Base-by-base conservation (phyloP, 805 yeast species). In the Candida endomychidarum region DNA sequence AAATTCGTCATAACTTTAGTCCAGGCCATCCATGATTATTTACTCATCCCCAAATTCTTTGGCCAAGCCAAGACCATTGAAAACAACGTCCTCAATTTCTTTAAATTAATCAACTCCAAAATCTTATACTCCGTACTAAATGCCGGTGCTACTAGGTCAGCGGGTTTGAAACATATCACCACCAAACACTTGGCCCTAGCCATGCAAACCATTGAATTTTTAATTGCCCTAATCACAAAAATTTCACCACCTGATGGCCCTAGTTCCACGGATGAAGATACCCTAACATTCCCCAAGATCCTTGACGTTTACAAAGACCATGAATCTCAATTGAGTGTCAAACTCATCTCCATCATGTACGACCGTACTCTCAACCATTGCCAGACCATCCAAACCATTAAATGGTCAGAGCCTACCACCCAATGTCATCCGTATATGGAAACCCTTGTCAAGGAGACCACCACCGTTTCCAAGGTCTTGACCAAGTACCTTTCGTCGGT, bases 131-230 rank as follows among this genome's bases (percentile, higher is more conserved):
- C 85, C 4, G 80, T 85, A 27, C 62, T 85, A 25, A 83, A 81
- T 31, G 88, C 90, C 1, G 86, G 85, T 29, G 91, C 91, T 1
- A 82, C 86, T 2, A 61, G 78, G 47, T 77, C 89, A 0, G 86
- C 91, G 0, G 88, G 86, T 0, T 64, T 84, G 37, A 79, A 75
- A 47, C 89, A 83, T 52, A 83, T 85, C 37, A 80, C 86, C 3
- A 82, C 88, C 1, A 80, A 80, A 48, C 86, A 84, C 56, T 55
- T 84, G 37, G 81, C 88, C 0, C 67, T 83, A 27, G 77, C 85
- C 25, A 77, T 82, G 4, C 87, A 84, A 52, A 67, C 80, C n/a
- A 63, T 84, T 21, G 78, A 78, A 40, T 68, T 67, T 45, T 45
- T 52, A 35, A 52, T 54, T 6, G 63, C 71, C 21, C 57, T 81